Evolutionary conservation across 495 filamentous ascomycete species (phyloP).

Genomic region (Penicillium chermesinum): DNA sequence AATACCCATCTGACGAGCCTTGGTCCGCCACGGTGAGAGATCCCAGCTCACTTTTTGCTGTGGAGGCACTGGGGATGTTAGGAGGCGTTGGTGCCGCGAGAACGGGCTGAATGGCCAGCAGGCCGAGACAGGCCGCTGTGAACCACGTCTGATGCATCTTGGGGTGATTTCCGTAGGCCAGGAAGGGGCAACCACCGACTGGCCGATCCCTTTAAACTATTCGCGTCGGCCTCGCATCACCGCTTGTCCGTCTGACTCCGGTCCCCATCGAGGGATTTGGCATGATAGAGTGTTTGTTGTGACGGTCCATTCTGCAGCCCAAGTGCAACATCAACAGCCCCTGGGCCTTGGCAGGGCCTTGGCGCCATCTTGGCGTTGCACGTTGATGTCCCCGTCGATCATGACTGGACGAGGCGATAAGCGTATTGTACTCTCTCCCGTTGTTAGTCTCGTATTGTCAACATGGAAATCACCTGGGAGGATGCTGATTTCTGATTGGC

Average conservation of each 20-base stretch:
- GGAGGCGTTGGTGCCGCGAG: slow-evolving; percentile 33
- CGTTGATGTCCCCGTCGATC: background rate
- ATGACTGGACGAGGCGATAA: background rate
- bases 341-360: slow-evolving; percentile 9
- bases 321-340: slow-evolving; percentile 12
- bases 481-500: no score
- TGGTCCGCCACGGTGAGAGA: slow-evolving; percentile 49
- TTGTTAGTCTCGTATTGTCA: no score
- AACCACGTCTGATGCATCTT: background rate
- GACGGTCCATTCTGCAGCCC: background rate
- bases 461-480: no score
- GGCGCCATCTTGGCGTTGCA: slow-evolving; percentile 15
- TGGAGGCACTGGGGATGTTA: slow-evolving; percentile 51
- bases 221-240: no score
- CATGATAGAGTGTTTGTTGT: no score
- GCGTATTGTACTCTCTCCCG: no score
- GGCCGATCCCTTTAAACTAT: no score
- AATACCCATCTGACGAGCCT: slow-evolving; percentile 50
- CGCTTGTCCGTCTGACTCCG: background rate
- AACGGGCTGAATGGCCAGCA: slow-evolving; percentile 14
- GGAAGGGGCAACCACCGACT: background rate
- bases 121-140: background rate
- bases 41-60: slow-evolving; percentile 51
- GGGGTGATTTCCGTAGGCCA: background rate
- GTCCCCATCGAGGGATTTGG: background rate